phyloP scores from a whole-genome alignment of 2,329 filamentous ascomycete species.

The Verticillium isaacii region DNA sequence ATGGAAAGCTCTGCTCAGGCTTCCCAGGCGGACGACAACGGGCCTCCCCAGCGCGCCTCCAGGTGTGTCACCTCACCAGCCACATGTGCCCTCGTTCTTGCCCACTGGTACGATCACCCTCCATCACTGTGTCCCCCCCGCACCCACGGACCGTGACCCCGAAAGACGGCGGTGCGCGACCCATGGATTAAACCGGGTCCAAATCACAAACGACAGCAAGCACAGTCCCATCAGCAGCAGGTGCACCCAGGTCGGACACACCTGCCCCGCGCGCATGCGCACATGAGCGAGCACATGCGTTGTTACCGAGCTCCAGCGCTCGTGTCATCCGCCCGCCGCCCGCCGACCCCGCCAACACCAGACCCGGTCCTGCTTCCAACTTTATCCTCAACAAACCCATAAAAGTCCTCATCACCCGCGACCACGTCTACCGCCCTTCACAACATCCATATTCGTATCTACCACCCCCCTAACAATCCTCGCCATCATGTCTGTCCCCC shows the following conservation, averaged over 20 bases:
- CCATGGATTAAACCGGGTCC: neutral
- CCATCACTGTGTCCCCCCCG: neutral
- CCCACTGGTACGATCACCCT: neutral
- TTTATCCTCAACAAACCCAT: neutral
- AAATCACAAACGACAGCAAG: neutral
- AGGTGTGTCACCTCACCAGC: neutral
- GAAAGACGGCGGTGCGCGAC: neutral
- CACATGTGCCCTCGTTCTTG: neutral
- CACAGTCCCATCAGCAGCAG: neutral
- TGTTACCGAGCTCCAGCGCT: neutral
- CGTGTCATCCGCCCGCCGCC: neutral
- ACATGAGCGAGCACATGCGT: neutral
- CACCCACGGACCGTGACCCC: neutral
- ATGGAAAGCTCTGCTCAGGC: neutral
- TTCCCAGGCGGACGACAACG: neutral
- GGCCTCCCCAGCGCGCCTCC: neutral
- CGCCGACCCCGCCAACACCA: constrained; percentile 1
- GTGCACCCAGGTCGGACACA: constrained; percentile 9
- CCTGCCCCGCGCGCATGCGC: constrained; percentile 11
- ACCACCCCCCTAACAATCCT: constrained; percentile 7
- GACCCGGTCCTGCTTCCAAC: neutral
- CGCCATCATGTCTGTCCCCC: constrained; percentile 33
- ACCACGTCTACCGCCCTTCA: constrained; percentile 6
- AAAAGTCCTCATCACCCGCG: constrained; percentile 5
- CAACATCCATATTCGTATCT: constrained; percentile 1